These are phyloP conservation scores for Lactuca sativa DNA, from an alignment of 129 eudicot genomes.

Conservation along the genomic window DNA sequence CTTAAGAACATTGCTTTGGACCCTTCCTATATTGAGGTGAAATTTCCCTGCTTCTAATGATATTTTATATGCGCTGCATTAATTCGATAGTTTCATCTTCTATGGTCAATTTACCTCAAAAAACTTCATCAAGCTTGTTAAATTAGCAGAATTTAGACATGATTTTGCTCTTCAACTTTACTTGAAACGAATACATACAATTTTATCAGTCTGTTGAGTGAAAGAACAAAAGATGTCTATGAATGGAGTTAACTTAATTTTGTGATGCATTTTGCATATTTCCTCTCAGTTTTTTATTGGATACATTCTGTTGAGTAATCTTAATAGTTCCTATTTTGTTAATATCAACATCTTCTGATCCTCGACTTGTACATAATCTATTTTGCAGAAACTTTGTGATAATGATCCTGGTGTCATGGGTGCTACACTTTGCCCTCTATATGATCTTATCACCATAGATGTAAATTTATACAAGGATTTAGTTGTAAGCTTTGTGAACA, in stretches of 20 bases:
- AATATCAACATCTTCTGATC: slow-evolving; percentile 11
- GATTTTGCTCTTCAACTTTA: neutral
- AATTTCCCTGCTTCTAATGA: slow-evolving; percentile 9
- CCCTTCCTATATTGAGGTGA: neutral
- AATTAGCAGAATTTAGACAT: neutral
- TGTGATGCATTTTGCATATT: neutral
- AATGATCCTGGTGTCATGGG: slow-evolving; percentile 99
- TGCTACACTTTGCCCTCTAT: slow-evolving; percentile 88
- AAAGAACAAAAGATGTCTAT: neutral
- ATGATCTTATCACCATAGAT: slow-evolving; percentile 75
- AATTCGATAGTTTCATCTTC: slow-evolving; percentile 1
- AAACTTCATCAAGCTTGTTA: slow-evolving; percentile 10
- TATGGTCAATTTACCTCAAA: slow-evolving; percentile 4
- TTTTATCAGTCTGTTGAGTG: neutral
- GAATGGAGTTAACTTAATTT: neutral
- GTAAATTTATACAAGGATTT: slow-evolving; percentile 79
- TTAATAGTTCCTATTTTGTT: slow-evolving; percentile 13
- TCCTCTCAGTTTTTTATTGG: neutral
- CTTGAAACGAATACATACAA: neutral
- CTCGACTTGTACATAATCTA: slow-evolving; percentile 16
- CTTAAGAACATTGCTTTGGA: slow-evolving; percentile 2
- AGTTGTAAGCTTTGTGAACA: slow-evolving; percentile 87
- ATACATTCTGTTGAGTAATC: neutral
- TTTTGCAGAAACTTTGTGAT: slow-evolving; percentile 87
- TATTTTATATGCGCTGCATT: slow-evolving; percentile 12